phyloP scores from a whole-genome alignment of 352 stramenopile genomes.

The Phytophthora syringae region DNA sequence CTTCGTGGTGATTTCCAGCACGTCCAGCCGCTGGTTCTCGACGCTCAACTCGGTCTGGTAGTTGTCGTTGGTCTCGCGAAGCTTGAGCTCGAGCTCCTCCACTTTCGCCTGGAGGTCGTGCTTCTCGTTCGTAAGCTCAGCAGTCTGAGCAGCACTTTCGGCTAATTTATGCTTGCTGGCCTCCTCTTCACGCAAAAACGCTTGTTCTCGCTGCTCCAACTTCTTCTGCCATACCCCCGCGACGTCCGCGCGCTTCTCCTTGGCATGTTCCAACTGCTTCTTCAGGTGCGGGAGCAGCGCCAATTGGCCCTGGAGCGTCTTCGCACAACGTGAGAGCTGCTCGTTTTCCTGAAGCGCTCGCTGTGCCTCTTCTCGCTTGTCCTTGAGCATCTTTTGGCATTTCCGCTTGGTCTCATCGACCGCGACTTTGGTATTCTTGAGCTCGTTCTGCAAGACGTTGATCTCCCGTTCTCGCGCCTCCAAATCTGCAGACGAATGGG shows the following conservation, averaged over 20 bases:
- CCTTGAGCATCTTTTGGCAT: constrained; percentile 54
- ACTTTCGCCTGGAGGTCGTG: constrained; percentile 33
- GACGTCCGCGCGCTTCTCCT: constrained; percentile 45
- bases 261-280: constrained; percentile 53
- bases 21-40: constrained; percentile 28
- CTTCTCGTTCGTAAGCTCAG: constrained; percentile 33
- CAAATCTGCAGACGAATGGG: constrained; percentile 29
- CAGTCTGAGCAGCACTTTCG: constrained; percentile 34
- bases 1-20: constrained; percentile 36
- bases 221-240: constrained; percentile 29
- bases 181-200: constrained; percentile 61
- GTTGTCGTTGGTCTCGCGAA: constrained; percentile 25
- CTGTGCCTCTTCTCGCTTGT: constrained; percentile 63
- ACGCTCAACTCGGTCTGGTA: constrained; percentile 28
- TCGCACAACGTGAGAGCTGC: constrained; percentile 28
- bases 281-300: constrained; percentile 61
- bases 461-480: constrained; percentile 29
- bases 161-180: constrained; percentile 47
- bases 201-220: constrained; percentile 48
- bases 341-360: constrained; percentile 59
- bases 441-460: constrained; percentile 32
- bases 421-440: constrained; percentile 49
- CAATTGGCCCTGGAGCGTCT: constrained; percentile 43
- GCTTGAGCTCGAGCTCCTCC: constrained; percentile 32
- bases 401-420: constrained; percentile 52